A percentile compares a stretch with the other conserved stretches of the same genome.
Conservation (phyloP, 352 stramenopile genomes). For the Globisporangium cederbergense region DNA sequence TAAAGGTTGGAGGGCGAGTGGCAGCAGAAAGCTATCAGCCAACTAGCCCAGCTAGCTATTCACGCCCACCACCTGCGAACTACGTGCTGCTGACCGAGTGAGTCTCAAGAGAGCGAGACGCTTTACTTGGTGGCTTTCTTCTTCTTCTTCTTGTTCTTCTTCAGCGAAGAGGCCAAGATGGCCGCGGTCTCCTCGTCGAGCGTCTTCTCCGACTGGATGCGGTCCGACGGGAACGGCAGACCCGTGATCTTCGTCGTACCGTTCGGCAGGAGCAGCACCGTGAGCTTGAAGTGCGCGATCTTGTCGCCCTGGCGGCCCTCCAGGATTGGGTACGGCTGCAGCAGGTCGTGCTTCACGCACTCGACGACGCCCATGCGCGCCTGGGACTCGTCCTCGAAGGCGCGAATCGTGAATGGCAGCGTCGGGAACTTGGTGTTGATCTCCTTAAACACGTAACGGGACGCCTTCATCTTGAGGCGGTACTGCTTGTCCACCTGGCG, state of each 20-base stretch:
- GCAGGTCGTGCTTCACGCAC: conserved; percentile 96
- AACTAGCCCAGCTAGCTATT: neutral
- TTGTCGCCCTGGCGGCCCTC: conserved; percentile 93
- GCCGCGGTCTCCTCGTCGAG: conserved; percentile 91
- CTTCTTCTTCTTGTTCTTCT: conserved; percentile 97
- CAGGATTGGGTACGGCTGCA: conserved; percentile 97
- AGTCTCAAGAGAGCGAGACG: conserved; percentile 25
- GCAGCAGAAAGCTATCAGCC: conserved; percentile 12
- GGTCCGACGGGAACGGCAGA: conserved; percentile 86
- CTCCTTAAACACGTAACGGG: conserved; percentile 95
- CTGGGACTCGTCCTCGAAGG: conserved; percentile 94
- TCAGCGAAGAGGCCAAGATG: conserved; percentile 88
- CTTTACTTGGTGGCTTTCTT: conserved; percentile 59
- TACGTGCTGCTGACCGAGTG: conserved; percentile 1
- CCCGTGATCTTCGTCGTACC: conserved; percentile 96
- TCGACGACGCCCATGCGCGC: conserved; percentile 98
- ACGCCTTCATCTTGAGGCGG: conserved; percentile 93
- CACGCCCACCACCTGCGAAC: conserved; percentile 1
- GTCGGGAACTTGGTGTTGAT: conserved; percentile 98
- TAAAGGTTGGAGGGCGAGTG: neutral
- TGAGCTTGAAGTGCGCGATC: conserved; percentile 99
- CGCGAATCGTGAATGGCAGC: conserved; percentile 97
- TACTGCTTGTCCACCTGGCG: conserved; percentile 98
- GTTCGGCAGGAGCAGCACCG: conserved; percentile 95
- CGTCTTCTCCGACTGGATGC: conserved; percentile 90